Conservation (phyloP, 495 filamentous ascomycete genomes). For the Penicillium waksmanii region DNA sequence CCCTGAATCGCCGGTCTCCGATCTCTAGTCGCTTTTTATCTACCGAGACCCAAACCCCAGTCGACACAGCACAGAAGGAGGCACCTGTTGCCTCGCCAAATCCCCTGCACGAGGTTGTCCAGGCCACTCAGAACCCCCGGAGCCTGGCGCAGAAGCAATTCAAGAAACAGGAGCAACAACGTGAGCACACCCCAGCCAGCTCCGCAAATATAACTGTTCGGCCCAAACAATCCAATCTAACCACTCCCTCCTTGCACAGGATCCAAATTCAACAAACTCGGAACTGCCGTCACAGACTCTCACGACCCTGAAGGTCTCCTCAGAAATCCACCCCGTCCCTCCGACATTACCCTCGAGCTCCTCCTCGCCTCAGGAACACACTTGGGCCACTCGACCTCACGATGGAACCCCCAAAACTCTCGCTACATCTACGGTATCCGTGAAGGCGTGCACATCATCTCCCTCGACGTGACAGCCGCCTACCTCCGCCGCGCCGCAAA, state of each 20-base stretch:
- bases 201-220: background rate
- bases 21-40: conserved; percentile 44
- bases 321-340: conserved; percentile 69
- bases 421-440: conserved; percentile 94
- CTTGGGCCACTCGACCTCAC: conserved; percentile 87
- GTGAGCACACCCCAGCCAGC: conserved; percentile 20
- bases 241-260: conserved; percentile 21
- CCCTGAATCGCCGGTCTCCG: conserved; percentile 41
- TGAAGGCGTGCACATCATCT: conserved; percentile 91
- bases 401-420: conserved; percentile 95
- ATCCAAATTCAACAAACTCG: conserved; percentile 37
- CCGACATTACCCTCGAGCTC: conserved; percentile 86
- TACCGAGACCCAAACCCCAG: conserved; percentile 30
- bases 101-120: conserved; percentile 22
- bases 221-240: background rate
- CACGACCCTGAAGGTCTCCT: conserved; percentile 73
- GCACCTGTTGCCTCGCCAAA: conserved; percentile 17
- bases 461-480: conserved; percentile 81
- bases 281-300: conserved; percentile 27
- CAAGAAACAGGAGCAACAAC: conserved; percentile 19
- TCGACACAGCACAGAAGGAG: conserved; percentile 30
- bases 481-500: conserved; percentile 88
- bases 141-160: conserved; percentile 5
- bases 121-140: conserved; percentile 10
- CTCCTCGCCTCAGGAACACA: conserved; percentile 90